Evolutionary conservation across 345 rosid species (phyloP).

Genomic region (Sisymbrium altissimum): DNA sequence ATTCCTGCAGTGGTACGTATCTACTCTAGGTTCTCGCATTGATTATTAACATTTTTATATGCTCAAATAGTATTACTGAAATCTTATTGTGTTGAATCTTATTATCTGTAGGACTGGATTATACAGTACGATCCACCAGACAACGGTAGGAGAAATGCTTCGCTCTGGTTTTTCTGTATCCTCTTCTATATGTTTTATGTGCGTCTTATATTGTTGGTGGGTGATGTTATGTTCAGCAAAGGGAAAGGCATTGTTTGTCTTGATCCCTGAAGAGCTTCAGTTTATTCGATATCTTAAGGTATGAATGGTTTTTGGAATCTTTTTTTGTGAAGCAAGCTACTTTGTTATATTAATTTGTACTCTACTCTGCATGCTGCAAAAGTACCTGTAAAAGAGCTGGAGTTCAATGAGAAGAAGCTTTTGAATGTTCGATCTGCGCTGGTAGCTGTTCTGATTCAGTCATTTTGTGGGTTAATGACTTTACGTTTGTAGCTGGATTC

Average conservation of each 20-base stretch:
- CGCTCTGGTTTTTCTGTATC: not conserved
- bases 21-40: not conserved
- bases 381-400: conserved; percentile 90
- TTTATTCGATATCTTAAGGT: conserved; percentile 92
- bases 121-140: conserved; percentile 99
- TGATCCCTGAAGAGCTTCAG: conserved; percentile 92
- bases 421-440: conserved; percentile 76
- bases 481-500: not conserved
- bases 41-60: not conserved
- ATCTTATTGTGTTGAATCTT: not conserved
- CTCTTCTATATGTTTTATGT: not conserved
- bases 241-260: conserved; percentile 89
- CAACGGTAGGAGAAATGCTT: conserved; percentile 46
- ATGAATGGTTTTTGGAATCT: not conserved
- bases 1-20: conserved; percentile 86
- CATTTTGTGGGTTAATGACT: not conserved
- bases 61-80: not conserved
- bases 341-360: not conserved
- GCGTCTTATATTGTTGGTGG: conserved; percentile 2
- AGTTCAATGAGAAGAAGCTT: conserved; percentile 74
- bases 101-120: conserved; percentile 81
- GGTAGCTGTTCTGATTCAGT: conserved; percentile 43
- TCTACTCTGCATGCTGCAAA: conserved; percentile 69
- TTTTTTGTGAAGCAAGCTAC: not conserved
- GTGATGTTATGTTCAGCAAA: conserved; percentile 47